Percentiles rank a stretch among this genome's conserved stretches.
These are phyloP conservation scores for Parastagonospora nodorum DNA, from an alignment of 2,329 filamentous ascomycete genomes.

Conservation along the genomic window DNA sequence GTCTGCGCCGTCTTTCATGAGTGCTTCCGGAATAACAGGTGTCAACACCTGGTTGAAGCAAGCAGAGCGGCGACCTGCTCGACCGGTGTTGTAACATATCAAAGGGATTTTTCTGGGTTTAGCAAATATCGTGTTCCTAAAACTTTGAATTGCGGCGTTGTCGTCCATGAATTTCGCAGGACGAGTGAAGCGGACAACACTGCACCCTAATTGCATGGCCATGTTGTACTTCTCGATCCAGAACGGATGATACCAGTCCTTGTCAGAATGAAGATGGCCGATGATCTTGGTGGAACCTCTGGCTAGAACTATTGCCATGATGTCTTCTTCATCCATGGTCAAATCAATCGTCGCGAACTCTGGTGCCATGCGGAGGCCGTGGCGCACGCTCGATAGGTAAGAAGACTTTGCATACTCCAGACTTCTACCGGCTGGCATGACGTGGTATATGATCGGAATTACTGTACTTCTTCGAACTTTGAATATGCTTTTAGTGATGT, in stretches of 20 bases:
- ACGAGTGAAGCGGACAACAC: conserved; percentile 66
- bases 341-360: conserved; percentile 67
- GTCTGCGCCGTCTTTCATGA: conserved; percentile 38
- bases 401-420: conserved; percentile 29
- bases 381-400: conserved; percentile 63
- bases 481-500: conserved; percentile 64
- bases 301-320: conserved; percentile 56
- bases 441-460: conserved; percentile 50
- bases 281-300: conserved; percentile 66
- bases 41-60: conserved; percentile 70
- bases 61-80: conserved; percentile 65
- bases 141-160: conserved; percentile 64
- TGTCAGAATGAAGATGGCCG: conserved; percentile 57
- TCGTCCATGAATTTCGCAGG: conserved; percentile 63
- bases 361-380: conserved; percentile 67
- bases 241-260: conserved; percentile 61
- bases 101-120: conserved; percentile 57
- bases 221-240: conserved; percentile 64
- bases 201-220: conserved; percentile 63
- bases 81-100: conserved; percentile 68
- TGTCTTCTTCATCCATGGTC: conserved; percentile 58
- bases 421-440: conserved; percentile 31
- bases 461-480: conserved; percentile 66
- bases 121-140: conserved; percentile 57
- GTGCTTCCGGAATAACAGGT: conserved; percentile 60